Evolutionary conservation across 371 early-diverging fungal genomes (phyloP), one percentile per base, ranked within the genome.

Genomic region (Amoeboaphelidium occidentale): DNA sequence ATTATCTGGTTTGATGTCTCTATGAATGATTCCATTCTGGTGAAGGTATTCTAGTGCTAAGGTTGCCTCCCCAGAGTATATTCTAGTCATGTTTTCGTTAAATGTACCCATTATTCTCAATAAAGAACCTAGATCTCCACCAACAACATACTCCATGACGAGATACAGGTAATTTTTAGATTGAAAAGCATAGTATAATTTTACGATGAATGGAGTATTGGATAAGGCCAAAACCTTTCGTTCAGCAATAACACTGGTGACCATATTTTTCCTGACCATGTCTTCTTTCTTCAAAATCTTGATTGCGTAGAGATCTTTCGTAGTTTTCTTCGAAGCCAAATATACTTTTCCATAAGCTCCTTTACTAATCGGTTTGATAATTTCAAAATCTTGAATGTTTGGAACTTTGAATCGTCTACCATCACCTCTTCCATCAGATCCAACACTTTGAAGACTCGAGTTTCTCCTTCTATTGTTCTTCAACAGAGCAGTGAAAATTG

Each of bases 181-280:
- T 27, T 66, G 70, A 48, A 65, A 66, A 2, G 65, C 65, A 51
- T 60, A 80, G 20, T 76, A 82, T 14, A 78, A 72, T 14, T 63
- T 64, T 4, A 67, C 66, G 26, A 76, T 61, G 58, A 68, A 73
- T 2, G 69, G 68, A 50, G 64, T 67, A 2, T 52, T 39, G 12
- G 80, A 72, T 43, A 81, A 54, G 49, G 79, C 75, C 44, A 93
- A 60, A n/a, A 86, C 87, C 23, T 76, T 70, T 43, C 86, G 72
- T 65, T 93, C 93, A 1, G 84, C 84, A 32, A 84, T 66, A 1
- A 86, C 86, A 42, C 87, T 88, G n/a, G 74, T 77, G 2, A 87
- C 79, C 82, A 89, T 89, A 59, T 90, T 89, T 60, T 87, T 79
- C 28, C 81, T 71, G 27, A 90, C 76, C 73, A 93, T 81, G 51